phyloP scores from a whole-genome alignment of 441 rosid species.

The Sinapis alba region DNA sequence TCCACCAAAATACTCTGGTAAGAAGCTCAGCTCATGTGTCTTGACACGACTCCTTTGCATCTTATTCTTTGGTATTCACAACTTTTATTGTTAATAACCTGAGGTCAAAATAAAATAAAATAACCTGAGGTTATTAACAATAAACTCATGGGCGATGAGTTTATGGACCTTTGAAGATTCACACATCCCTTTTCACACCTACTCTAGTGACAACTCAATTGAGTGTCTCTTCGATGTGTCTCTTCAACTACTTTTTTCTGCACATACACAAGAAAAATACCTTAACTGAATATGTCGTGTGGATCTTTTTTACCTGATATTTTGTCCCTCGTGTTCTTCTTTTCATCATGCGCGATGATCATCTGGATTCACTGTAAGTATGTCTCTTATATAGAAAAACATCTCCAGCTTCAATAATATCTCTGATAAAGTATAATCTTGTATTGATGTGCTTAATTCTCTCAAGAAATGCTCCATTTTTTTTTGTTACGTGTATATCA shows the following conservation, averaged over 20 bases:
- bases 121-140: too few species aligned
- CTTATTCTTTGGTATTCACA: not conserved
- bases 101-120: too few species aligned
- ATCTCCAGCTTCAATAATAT: not conserved
- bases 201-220: not conserved
- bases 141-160: too few species aligned
- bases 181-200: not conserved
- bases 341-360: not conserved
- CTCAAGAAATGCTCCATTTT: not conserved
- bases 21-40: not conserved
- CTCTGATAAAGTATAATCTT: not conserved
- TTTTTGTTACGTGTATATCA: not conserved
- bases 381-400: not conserved
- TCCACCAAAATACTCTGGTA: not conserved
- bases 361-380: not conserved
- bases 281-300: not conserved
- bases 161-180: not conserved
- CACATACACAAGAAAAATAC: not conserved
- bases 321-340: not conserved
- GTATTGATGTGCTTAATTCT: not conserved
- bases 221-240: not conserved
- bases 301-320: not conserved
- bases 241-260: not conserved
- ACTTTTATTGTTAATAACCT: not conserved
- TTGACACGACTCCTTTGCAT: not conserved